phyloP scores from a whole-genome alignment of 306 rosid genomes.

The Spatholobus suberectus region DNA sequence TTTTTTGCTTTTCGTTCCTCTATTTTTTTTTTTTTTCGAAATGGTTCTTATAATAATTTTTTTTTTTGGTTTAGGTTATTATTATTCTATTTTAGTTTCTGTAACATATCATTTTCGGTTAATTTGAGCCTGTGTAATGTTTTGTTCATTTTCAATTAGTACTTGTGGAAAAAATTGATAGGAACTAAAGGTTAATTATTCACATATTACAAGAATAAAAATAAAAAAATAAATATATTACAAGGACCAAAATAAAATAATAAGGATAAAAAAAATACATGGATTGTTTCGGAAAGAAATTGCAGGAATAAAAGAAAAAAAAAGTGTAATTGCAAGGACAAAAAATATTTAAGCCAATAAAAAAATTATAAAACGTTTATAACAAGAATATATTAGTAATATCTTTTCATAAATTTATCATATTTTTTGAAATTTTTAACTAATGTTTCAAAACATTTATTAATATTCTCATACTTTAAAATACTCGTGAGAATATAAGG shows the following conservation, averaged over 20 bases:
- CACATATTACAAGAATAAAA: background rate
- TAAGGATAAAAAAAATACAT: background rate
- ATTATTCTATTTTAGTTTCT: background rate
- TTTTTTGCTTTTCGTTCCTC: background rate
- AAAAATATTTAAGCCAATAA: background rate
- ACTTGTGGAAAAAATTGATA: background rate
- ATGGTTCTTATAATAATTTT: too few species aligned
- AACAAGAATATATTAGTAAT: too few species aligned
- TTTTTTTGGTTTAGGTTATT: background rate
- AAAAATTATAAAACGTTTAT: background rate
- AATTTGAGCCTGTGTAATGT: background rate
- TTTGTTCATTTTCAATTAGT: background rate
- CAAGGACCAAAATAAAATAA: background rate
- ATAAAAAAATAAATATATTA: background rate
- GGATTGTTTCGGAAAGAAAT: background rate
- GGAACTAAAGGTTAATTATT: background rate
- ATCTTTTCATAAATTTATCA: too few species aligned
- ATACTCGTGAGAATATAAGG: background rate
- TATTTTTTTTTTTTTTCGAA: background rate
- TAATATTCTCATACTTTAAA: background rate
- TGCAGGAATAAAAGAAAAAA: background rate
- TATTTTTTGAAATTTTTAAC: background rate
- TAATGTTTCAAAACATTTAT: background rate
- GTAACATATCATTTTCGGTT: background rate
- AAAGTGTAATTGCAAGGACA: background rate